Base-by-base conservation (phyloP, 148 eudicot genomes). In the Rhododendron mucronatum region DNA sequence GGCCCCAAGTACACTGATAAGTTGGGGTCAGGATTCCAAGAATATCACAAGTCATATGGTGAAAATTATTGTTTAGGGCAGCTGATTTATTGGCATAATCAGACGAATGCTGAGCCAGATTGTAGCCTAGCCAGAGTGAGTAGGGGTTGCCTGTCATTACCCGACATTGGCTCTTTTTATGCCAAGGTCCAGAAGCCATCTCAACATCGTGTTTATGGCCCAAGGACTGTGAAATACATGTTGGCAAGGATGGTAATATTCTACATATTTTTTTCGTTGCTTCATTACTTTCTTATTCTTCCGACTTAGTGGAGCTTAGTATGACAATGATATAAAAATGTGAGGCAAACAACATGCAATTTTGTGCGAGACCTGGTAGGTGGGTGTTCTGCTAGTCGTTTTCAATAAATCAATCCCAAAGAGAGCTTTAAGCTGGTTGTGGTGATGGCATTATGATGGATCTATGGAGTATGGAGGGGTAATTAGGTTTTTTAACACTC, bases 1-100 rank as follows among this genome's bases (percentile, higher is more conserved):
- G 97, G 99, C 81, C 99, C 99, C 79, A 95, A 97, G 88, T 97
- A 88, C 86, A 90, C 95, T 45, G 94, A 93, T 85, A 95, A 93
- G 87, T 48, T 97, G 89, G 93, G 91, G 78, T 87, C 98, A 59
- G 95, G 95, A 37, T 87, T 90, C 28, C 93, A 95, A 21, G 98
- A 97, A 85, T 95, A 94, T 87, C 84, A 96, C 91, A 96, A 96
- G 90, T 93, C 94, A 51, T 96, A 96, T 85, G 93, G 94, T 73
- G 96, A 95, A 87, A 94, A 92, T 89, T 97, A 97, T 90, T 95
- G 98, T 89, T 84, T 97, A 87, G 99, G 98, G 86, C 98, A 97
- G 91, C 91, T 97, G 84, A 94, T 97, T 50, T 94, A 87, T 90
- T 97, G 99, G 99, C 91, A 95, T 86, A 93, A 90, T 86, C 98